Base-by-base conservation (phyloP, 116 monocot species). In the Posidonia oceanica region DNA sequence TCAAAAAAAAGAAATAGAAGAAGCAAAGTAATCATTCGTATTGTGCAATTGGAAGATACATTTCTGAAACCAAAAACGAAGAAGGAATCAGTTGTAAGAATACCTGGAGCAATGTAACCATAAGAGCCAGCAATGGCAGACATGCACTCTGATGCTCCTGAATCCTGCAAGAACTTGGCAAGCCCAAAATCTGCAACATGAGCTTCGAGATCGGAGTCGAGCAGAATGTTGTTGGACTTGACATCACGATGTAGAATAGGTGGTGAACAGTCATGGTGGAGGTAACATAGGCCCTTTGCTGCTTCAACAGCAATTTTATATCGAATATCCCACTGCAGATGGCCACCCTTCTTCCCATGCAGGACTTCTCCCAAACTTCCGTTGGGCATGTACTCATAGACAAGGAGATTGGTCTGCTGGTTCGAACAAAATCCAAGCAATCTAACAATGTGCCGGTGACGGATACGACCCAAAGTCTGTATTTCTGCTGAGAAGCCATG, bases 381-480 rank as follows among this genome's bases (percentile, higher is more conserved):
- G 21, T 89, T 89, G n/a, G 76, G 79, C 89, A 94, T 89, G 84
- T 79, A 89, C 76, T 89, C 89, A 59, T 94, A 94, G n/a, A 94
- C 85, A 7, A 94, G 83, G 22, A 94, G 79, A 13, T 94, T 94
- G 4, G 79, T 83, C 71, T 94, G 89, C n/a, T 76, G 79, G 75
- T 83, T 87, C 11, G 78, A 79, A 68, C 89, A 89, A 41, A 87
- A 79, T 0, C 89, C 89, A 0, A 89, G 77, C 71, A 94, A 53
- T 29, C 84, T 42, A 10, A 94, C 93, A 15, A 94, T 89, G 79
- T 94, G 79, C 2, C 89, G 74, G 74, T 94, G 93, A 37, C 93
- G 71, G 71, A 94, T 94, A 54, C 79, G 85, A 20, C 93, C 89
- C 20, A 94, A 67, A 3, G 87, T 94, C 63, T 83, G 77, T 36